These are phyloP conservation scores for Emericellopsis atlantica DNA, from an alignment of 2,329 filamentous ascomycete species.

Conservation along the genomic window DNA sequence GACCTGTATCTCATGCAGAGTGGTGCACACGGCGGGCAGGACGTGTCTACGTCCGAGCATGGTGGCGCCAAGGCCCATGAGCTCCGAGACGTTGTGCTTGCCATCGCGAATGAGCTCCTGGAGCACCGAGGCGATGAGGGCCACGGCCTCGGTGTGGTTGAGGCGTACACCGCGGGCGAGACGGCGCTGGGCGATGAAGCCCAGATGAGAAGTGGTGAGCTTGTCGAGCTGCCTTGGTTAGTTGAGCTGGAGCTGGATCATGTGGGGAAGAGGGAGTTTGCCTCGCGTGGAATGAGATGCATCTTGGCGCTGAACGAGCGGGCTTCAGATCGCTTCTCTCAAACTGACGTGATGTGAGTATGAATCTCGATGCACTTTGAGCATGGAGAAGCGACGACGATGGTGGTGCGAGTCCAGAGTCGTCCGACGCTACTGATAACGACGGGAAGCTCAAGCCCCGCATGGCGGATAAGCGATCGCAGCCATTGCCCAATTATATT, in stretches of 20 bases:
- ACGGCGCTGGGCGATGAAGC: slow-evolving; percentile 73
- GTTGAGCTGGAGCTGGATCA: not conserved
- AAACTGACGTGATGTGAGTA: too few relatives aligned
- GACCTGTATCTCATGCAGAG: slow-evolving; percentile 76
- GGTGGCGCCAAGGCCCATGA: slow-evolving; percentile 82
- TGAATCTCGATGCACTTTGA: too few relatives aligned
- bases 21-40: slow-evolving; percentile 65
- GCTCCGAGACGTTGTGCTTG: slow-evolving; percentile 77
- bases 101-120: slow-evolving; percentile 98
- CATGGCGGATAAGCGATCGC: too few relatives aligned
- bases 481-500: too few relatives aligned
- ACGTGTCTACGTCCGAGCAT: slow-evolving; percentile 93
- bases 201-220: slow-evolving; percentile 82
- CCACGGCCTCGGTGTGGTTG: slow-evolving; percentile 80
- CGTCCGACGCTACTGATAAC: too few relatives aligned
- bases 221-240: slow-evolving; percentile 65
- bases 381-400: too few relatives aligned
- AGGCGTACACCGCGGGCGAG: slow-evolving; percentile 79
- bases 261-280: slow-evolving; percentile 11
- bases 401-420: too few relatives aligned
- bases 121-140: slow-evolving; percentile 74
- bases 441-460: too few relatives aligned
- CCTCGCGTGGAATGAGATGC: slow-evolving; percentile 37
- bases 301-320: slow-evolving; percentile 11
- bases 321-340: too few relatives aligned